Conservation (phyloP, 768 basidiomycete genomes). For the Collybia nuda region DNA sequence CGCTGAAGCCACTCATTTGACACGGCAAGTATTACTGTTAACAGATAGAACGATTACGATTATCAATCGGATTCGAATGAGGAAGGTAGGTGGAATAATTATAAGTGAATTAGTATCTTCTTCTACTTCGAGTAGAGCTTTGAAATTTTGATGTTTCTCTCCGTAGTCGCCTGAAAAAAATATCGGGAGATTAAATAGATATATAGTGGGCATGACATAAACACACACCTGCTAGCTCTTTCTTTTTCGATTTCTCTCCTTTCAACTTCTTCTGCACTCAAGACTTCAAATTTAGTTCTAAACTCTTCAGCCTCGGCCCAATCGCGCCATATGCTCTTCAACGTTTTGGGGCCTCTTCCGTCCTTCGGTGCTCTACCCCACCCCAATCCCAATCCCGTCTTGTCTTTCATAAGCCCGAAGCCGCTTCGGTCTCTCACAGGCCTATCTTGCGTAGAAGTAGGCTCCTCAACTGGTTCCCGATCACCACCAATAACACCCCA, state of each 20-base stretch:
- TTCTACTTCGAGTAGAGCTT: conserved; percentile 36
- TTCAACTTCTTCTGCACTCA: conserved; percentile 91
- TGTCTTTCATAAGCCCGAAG: conserved; percentile 67
- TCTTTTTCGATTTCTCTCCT: conserved; percentile 86
- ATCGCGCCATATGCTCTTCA: conserved; percentile 92
- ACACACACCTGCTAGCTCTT: conserved; percentile 64
- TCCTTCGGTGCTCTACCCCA: conserved; percentile 79
- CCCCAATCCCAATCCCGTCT: conserved; percentile 76
- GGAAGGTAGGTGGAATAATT: no score
- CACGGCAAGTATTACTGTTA: no score
- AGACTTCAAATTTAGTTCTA: conserved; percentile 81
- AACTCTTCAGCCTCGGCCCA: conserved; percentile 94
- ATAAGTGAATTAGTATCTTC: conserved; percentile 15
- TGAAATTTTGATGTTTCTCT: conserved; percentile 44
- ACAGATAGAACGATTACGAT: no score
- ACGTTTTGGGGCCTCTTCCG: conserved; percentile 75
- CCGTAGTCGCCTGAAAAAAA: conserved; percentile 27
- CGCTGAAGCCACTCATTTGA: no score
- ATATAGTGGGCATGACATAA: conserved; percentile 1
- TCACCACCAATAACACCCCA: conserved; percentile 83
- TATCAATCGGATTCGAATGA: no score
- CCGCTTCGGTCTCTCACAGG: conserved; percentile 46
- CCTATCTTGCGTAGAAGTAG: conserved; percentile 24
- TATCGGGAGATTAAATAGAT: background rate
- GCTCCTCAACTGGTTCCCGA: conserved; percentile 30